Percentiles rank a stretch among this genome's conserved stretches.
Conservation (phyloP, 768 basidiomycete species). For the Boletus vermiculosoides region DNA sequence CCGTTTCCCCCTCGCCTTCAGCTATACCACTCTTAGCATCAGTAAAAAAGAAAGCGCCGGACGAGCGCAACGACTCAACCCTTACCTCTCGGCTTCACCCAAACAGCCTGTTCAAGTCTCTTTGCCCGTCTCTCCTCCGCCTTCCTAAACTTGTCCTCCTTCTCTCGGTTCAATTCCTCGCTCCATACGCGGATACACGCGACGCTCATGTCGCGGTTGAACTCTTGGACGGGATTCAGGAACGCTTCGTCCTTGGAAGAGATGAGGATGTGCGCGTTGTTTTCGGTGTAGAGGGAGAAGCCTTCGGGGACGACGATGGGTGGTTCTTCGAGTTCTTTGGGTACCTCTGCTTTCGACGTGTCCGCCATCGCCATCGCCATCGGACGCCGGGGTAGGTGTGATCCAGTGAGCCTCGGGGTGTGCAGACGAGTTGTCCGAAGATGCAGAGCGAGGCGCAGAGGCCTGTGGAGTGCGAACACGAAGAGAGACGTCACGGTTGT, state of each 20-base stretch:
- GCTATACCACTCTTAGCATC: neutral
- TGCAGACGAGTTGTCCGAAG: constrained; percentile 4
- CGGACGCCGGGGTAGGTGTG: neutral
- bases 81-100: constrained; percentile 50
- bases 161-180: constrained; percentile 62
- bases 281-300: constrained; percentile 77
- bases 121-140: constrained; percentile 48
- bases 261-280: constrained; percentile 62
- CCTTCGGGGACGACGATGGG: constrained; percentile 61
- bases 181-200: constrained; percentile 91
- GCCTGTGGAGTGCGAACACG: constrained; percentile 22
- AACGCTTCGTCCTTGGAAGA: constrained; percentile 77
- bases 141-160: constrained; percentile 59
- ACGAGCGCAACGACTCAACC: neutral
- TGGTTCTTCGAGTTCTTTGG: constrained; percentile 5
- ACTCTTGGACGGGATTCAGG: constrained; percentile 96
- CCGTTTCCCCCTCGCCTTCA: neutral
- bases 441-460: constrained; percentile 25
- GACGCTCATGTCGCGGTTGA: constrained; percentile 92
- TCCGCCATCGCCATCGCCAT: constrained; percentile 8
- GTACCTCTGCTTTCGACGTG: neutral
- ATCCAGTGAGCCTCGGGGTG: neutral
- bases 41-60: neutral
- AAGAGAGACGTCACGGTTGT: constrained; percentile 20
- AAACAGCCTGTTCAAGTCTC: constrained; percentile 33